Conservation (phyloP, 257 asterid genomes). For the Capsicum pubescens region DNA sequence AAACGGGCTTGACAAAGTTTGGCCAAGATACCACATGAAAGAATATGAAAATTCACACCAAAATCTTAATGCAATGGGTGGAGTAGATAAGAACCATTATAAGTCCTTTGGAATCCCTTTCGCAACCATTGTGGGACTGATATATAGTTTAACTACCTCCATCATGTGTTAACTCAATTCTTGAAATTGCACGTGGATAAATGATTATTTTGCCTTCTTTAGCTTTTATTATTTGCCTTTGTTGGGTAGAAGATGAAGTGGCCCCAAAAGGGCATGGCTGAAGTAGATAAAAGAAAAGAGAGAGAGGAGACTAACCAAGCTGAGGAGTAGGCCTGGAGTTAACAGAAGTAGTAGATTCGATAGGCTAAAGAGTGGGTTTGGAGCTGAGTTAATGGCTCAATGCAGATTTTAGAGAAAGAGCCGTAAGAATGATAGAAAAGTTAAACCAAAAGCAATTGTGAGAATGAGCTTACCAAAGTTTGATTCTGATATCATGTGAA, state of each 20-base stretch:
- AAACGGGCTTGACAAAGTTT: neutral
- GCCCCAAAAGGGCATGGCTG: constrained; percentile 13
- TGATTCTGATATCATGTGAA: neutral
- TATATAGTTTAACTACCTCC: neutral
- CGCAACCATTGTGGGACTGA: neutral
- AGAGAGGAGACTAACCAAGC: neutral
- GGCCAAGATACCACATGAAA: neutral
- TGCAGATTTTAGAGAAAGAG: constrained; percentile 1
- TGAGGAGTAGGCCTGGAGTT: neutral
- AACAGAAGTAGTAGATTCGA: neutral
- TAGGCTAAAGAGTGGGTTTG: neutral
- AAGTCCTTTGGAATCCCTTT: constrained; percentile 2
- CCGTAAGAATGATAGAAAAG: neutral
- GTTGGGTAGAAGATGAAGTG: neutral
- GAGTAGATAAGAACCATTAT: neutral
- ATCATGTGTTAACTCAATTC: neutral
- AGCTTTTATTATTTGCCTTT: neutral
- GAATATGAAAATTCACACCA: neutral
- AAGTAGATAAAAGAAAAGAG: neutral
- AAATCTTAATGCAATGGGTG: neutral
- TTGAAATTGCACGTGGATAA: neutral
- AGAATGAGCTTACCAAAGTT: neutral
- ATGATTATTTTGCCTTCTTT: constrained; percentile 6
- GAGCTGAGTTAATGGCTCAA: neutral
- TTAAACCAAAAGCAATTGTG: neutral